phyloP scores from a whole-genome alignment of 2,329 filamentous ascomycete genomes.

The Microcyclosporella mali region DNA sequence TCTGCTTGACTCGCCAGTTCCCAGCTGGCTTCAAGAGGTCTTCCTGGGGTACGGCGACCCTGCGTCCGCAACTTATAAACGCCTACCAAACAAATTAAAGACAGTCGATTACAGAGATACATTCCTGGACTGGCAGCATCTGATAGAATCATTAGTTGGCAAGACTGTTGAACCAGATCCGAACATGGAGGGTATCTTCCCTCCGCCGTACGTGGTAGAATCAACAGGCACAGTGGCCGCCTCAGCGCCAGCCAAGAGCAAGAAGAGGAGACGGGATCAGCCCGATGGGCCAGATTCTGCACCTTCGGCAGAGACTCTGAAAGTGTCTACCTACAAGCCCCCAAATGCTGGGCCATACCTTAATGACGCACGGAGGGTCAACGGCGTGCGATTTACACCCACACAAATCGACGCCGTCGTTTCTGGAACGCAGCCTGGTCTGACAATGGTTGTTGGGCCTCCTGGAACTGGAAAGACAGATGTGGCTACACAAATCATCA shows the following conservation, averaged over 20 bases:
- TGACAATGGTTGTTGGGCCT: conserved; percentile 90
- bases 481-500: conserved; percentile 96
- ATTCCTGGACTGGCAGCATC: conserved; percentile 90
- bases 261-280: conserved; percentile 78
- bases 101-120: conserved; percentile 89
- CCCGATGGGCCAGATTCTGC: conserved; percentile 59
- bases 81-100: conserved; percentile 68
- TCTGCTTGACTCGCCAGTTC: conserved; percentile 76
- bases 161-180: conserved; percentile 76
- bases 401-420: conserved; percentile 87
- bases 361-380: conserved; percentile 73
- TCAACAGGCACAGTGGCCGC: conserved; percentile 38
- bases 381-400: conserved; percentile 80
- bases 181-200: conserved; percentile 65
- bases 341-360: conserved; percentile 86
- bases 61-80: conserved; percentile 76
- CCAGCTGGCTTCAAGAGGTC: conserved; percentile 90
- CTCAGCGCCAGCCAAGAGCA: conserved; percentile 55
- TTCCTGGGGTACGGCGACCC: conserved; percentile 97
- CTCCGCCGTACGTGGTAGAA: conserved; percentile 81
- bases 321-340: conserved; percentile 84
- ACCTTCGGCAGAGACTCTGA: conserved; percentile 58
- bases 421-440: conserved; percentile 86
- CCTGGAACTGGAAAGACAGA: conserved; percentile 99
- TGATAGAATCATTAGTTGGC: conserved; percentile 82